These are phyloP conservation scores for Leccinum variabile DNA, from an alignment of 1,284 basidiomycete species.

Conservation along the genomic window DNA sequence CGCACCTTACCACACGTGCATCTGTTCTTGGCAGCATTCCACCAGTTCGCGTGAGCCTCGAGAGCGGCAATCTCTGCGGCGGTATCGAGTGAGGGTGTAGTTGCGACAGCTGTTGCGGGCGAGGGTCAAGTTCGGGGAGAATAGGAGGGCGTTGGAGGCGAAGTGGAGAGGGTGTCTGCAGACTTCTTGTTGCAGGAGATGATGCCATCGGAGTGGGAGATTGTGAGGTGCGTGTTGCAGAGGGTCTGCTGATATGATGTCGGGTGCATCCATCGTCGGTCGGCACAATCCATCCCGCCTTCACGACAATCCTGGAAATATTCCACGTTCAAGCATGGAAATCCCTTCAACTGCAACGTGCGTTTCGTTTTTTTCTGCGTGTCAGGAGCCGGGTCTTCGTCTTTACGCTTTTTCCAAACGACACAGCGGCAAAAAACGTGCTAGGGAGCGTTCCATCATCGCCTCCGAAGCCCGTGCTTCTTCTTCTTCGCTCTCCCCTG, in stretches of 20 bases:
- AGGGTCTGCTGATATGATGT: neutral
- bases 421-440: constrained; percentile 32
- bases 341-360: constrained; percentile 13
- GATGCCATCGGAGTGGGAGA: too few relatives aligned
- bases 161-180: too few relatives aligned
- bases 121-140: too few relatives aligned
- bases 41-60: constrained; percentile 67
- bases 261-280: constrained; percentile 26
- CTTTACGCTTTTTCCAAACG: neutral
- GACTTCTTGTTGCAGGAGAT: too few relatives aligned
- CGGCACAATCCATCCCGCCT: constrained; percentile 22
- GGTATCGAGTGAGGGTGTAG: constrained; percentile 60
- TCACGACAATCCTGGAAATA: neutral
- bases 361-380: constrained; percentile 11
- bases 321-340: constrained; percentile 13
- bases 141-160: too few relatives aligned
- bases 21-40: too few relatives aligned
- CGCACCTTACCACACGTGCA: too few relatives aligned
- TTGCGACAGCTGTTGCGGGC: neutral
- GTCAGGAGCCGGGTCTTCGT: neutral
- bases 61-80: constrained; percentile 68
- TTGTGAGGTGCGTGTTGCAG: too few relatives aligned
- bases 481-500: constrained; percentile 33
- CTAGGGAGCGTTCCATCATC: constrained; percentile 5
- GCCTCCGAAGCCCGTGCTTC: constrained; percentile 4